Percentiles rank a stretch among this genome's conserved stretches.
Evolutionary conservation across 1,284 basidiomycete species (phyloP).

Genomic region (Naganishia sp.): DNA sequence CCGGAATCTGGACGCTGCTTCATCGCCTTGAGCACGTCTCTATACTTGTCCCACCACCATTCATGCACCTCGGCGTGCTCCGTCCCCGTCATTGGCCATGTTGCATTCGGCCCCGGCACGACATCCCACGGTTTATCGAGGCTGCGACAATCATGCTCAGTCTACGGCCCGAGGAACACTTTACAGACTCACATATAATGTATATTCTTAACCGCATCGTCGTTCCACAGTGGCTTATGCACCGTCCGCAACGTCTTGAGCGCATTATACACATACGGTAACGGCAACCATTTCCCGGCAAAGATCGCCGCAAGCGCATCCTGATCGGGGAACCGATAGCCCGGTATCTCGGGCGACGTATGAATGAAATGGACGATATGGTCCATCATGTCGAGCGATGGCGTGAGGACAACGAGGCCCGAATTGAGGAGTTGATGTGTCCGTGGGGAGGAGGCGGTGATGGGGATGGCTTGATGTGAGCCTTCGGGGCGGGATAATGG

Average conservation of each 20-base stretch:
- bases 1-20: conserved; percentile 23
- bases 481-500: conserved; percentile 58
- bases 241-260: conserved; percentile 55
- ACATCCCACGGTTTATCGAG: conserved; percentile 52
- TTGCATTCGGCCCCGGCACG: conserved; percentile 14
- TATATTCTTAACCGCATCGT: conserved; percentile 52
- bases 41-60: conserved; percentile 55
- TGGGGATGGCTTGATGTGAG: conserved; percentile 30
- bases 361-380: conserved; percentile 65
- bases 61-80: conserved; percentile 48
- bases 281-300: conserved; percentile 57
- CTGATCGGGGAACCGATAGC: conserved; percentile 86
- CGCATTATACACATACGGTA: conserved; percentile 57
- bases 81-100: conserved; percentile 36
- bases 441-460: conserved; percentile 59
- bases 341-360: conserved; percentile 67
- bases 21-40: conserved; percentile 46
- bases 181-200: conserved; percentile 50
- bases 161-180: too few relatives aligned
- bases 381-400: conserved; percentile 58
- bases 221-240: conserved; percentile 54
- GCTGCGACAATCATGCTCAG: conserved; percentile 36
- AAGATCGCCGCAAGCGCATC: conserved; percentile 84
- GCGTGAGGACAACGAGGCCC: conserved; percentile 83
- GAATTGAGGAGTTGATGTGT: conserved; percentile 82